Evolutionary conservation across 306 rosid species (phyloP), one percentile per base, ranked within the genome.

Genomic region (Quercus wislizeni): DNA sequence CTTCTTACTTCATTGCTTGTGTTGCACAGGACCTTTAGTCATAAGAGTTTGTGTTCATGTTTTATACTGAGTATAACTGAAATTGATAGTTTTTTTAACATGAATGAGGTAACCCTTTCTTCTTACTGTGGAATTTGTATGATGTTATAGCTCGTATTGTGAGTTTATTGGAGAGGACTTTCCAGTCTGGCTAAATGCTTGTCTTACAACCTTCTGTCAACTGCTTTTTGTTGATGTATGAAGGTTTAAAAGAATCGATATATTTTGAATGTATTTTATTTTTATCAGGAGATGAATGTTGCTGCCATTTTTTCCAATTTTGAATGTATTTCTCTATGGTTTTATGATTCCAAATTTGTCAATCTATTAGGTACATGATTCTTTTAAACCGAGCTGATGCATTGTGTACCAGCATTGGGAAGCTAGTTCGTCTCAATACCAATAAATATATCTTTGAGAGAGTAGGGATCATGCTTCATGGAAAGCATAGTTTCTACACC

Each of bases 401-500:
- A 83, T 79, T 76, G 57, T 49, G 78, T 80, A 78, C 80, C n/a
- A 70, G 79, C 73, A 79, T 76, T n/a, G 82, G 88, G 75, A 85
- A 23, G 81, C 74, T 78, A 71, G 73, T 79, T 81, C 75, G 28
- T 69, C 75, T 67, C 33, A 41, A 74, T 62, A 77, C 64, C 77
- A 77, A 4, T 76, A 83, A 73, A 41, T 83, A 65, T 83, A 80
- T 91, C 55, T 92, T 94, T 81, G 93, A 89, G 56, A 79, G 81
- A 57, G 89, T 89, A 52, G 91, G 98, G 76, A 73, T 94, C 86
- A 85, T 94, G 97, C 97, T 92, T 73, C 89, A 94, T 69, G 98
- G 98, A 55, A 92, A 87, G 83, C 89, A 28, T 72, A 86, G 87
- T 80, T 94, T 94, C 88, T 91, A 89, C 87, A 85, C 85, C 84